Conservation (phyloP, 176 grass and related monocot genomes). For the Juncus effusus region DNA sequence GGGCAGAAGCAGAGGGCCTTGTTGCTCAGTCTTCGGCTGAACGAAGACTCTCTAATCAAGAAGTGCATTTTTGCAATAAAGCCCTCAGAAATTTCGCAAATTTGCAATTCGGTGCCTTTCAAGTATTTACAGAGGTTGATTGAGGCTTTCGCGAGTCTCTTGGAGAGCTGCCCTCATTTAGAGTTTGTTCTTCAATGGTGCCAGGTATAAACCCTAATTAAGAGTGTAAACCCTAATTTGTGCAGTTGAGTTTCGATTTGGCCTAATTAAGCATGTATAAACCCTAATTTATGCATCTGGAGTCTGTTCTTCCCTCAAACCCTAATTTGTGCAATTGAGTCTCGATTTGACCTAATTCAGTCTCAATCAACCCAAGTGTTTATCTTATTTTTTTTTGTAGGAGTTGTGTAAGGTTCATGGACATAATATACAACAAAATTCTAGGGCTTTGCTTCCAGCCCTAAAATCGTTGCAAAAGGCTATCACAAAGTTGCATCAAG, state of each 20-base stretch:
- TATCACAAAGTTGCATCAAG: conserved; percentile 85
- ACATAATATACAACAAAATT: conserved; percentile 87
- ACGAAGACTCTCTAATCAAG: conserved; percentile 88
- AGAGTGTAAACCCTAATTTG: neutral
- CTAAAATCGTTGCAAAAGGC: conserved; percentile 86
- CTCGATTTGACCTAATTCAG: neutral
- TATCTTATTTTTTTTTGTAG: conserved; percentile 30
- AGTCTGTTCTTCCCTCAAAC: conserved; percentile 65
- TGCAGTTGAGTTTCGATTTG: neutral
- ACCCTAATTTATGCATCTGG: conserved; percentile 45
- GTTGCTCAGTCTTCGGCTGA: conserved; percentile 76
- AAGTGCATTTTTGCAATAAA: conserved; percentile 85
- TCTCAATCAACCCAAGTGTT: neutral
- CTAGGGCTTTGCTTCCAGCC: conserved; percentile 67
- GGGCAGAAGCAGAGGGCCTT: conserved; percentile 76
- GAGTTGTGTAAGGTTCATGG: conserved; percentile 87
- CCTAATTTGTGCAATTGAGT: conserved; percentile 4
- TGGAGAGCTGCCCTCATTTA: conserved; percentile 86
- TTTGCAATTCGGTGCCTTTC: conserved; percentile 57
- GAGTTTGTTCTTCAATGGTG: conserved; percentile 91
- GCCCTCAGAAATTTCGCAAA: conserved; percentile 44
- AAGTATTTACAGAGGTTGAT: conserved; percentile 91
- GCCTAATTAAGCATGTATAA: neutral
- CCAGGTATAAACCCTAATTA: conserved; percentile 38
- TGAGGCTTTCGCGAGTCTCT: conserved; percentile 65